phyloP scores from a whole-genome alignment of 805 yeast genomes.

The Kodamaea kaohsiungensis region DNA sequence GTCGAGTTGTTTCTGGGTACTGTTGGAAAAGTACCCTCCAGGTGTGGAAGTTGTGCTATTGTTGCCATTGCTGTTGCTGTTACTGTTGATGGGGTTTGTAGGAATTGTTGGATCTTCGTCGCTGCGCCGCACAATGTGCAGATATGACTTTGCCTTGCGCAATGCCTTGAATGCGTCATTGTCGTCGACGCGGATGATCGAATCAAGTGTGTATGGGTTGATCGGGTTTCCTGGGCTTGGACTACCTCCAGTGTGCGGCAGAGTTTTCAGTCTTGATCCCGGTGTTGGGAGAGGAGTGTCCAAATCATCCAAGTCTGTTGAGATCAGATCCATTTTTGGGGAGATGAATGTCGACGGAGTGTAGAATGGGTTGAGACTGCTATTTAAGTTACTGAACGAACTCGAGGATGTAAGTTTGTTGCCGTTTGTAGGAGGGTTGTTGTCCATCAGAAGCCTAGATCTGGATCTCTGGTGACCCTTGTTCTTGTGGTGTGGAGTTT shows the following conservation, averaged over 20 bases:
- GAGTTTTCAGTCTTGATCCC: constrained; percentile 10
- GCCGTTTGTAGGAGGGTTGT: constrained; percentile 12
- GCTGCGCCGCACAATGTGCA: constrained; percentile 12
- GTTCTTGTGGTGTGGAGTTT: constrained; percentile 35
- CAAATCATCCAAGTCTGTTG: constrained; percentile 23
- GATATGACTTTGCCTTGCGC: constrained; percentile 37
- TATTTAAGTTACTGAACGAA: constrained; percentile 21
- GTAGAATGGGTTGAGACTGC: constrained; percentile 44
- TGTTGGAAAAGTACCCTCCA: constrained; percentile 4
- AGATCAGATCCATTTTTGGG: constrained; percentile 35
- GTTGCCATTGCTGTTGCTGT: constrained; percentile 5
- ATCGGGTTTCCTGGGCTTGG: neutral
- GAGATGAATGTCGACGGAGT: constrained; percentile 47
- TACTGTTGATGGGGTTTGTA: neutral
- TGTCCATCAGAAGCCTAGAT: constrained; percentile 36
- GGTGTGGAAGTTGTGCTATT: constrained; percentile 4
- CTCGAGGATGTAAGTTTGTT: constrained; percentile 3
- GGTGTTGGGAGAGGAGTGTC: constrained; percentile 25
- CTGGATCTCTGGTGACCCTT: constrained; percentile 42
- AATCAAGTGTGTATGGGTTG: constrained; percentile 22
- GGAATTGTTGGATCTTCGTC: neutral
- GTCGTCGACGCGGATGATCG: constrained; percentile 29
- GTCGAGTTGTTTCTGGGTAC: constrained; percentile 7
- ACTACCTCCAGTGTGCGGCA: constrained; percentile 6
- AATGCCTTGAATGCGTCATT: constrained; percentile 45